Base-by-base conservation (phyloP, 169 alveolate species). In the Plasmodium malariae region DNA sequence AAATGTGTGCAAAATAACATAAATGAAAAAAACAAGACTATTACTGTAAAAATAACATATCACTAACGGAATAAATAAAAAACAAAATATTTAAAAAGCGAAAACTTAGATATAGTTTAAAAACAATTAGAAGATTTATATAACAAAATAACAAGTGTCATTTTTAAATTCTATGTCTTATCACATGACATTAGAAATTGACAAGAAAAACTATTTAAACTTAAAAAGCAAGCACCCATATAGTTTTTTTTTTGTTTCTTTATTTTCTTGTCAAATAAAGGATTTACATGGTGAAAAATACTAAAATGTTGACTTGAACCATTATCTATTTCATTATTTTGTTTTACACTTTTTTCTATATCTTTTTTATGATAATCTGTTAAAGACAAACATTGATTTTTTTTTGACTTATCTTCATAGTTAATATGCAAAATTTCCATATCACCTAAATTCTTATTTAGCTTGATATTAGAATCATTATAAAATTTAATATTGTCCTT, bases 191-290 rank as follows among this genome's bases (percentile, higher is more conserved):
- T 80, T 40, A 80, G 63, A 60, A 80, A 80, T 51, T 80, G 73
- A 80, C 80, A 80, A 19, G 90, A 80, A 67, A 80, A 80, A 54
- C 67, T 80, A 59, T 80, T 80, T 67, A 80, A 71, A 55, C 74
- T 80, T 11, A 67, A 67, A 80, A 30, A 67, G 30, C 90, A 80
- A 12, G 83, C 57, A 32, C 90, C 90, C 7, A 32, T n/a, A 54
- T 49, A 67, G 65, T 80, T 80, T 80, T 80, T 80, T 28, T 43
- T 43, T 45, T 30, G 30, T 65, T 80, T 80, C 67, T 80, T 80
- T 80, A 59, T 80, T 7, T 65, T 80, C 34, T 45, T 71, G 34
- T 65, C 67, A 80, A 67, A 49, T 51, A 68, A 63, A 32, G 90
- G 83, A 3, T 36, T 57, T 28, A 67, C 7, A 40, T 65, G 63